Evolutionary conservation across 306 rosid species (phyloP), one percentile per base, ranked within the genome.

Genomic region (Chamaecrista fasciculata): DNA sequence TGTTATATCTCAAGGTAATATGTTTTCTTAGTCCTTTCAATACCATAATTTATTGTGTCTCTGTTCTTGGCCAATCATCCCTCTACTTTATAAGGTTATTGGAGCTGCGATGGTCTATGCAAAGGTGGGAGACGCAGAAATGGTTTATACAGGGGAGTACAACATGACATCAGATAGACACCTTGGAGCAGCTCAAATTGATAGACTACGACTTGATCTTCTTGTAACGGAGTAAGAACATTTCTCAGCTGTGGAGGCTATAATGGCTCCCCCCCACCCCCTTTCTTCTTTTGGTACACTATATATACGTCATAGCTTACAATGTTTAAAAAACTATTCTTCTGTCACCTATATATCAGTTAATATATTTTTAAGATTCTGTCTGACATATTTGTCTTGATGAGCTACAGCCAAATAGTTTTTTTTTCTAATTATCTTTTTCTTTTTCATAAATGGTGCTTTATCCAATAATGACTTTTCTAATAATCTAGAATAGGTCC

Each of bases 101-200:
- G 98, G 98, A 75, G 97, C 98, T 50, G 98, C 97, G 42, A 90
- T 93, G 98, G 88, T 93, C 84, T 80, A 90, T 82, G 97, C 86
- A n/a, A 93, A 90, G 85, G 98, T 88, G 62, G 98, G 98, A 62
- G 93, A 90, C 12, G 44, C 88, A 40, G 91, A 86, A 78, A 81
- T 93, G 67, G 87, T 93, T 72, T 93, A 93, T 80, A 93, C 98
- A 8, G 98, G 98, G 69, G 98, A 93, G 77, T 93, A 93, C 78
- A 93, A 90, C 86, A 93, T 93, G 98, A 90, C 98, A 21, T 85
- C 98, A 20, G 98, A 93, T 78, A 84, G 96, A 77, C 98, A 93
- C 81, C 96, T 93, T 72, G 98, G 96, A 65, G 97, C 98, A 36
- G 97, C 98, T 81, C 96, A 93, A 88, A 90, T 90, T 24, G 96